phyloP scores from a whole-genome alignment of 257 asterid species.

The Apocynum venetum region DNA sequence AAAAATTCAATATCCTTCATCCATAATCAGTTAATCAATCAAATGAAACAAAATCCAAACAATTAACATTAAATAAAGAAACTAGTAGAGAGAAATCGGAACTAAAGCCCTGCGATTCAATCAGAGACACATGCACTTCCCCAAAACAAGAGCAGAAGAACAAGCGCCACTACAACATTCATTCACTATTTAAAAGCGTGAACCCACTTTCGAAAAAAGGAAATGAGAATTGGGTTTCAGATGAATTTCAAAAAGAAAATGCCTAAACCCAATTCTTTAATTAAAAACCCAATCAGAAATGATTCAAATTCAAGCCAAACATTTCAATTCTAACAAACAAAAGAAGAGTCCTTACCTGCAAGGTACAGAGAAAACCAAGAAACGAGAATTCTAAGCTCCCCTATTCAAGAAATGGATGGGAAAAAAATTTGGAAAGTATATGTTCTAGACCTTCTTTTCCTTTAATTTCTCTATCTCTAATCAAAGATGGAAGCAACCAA shows the following conservation, averaged over 20 bases:
- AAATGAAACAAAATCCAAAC: not conserved
- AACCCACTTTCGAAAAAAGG: conserved; percentile 1
- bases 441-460: conserved; percentile 6
- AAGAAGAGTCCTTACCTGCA: conserved; percentile 3
- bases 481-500: conserved; percentile 2
- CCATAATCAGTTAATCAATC: not conserved
- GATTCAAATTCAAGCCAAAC: not conserved
- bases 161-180: not conserved
- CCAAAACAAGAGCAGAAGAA: not conserved
- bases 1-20: not conserved
- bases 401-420: conserved; percentile 2
- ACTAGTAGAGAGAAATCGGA: not conserved
- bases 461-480: not conserved
- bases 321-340: not conserved
- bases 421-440: not conserved
- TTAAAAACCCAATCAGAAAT: conserved; percentile 5
- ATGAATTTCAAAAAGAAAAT: not conserved
- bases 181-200: not conserved
- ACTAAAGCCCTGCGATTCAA: not conserved
- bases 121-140: conserved; percentile 7
- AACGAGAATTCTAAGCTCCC: conserved; percentile 4
- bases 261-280: not conserved
- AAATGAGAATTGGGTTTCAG: conserved; percentile 5
- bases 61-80: not conserved
- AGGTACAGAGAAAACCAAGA: not conserved